Percentiles rank a stretch among this genome's conserved stretches.
Evolutionary conservation across 306 rosid genomes (phyloP).

Genomic region (Glycine latifolia): DNA sequence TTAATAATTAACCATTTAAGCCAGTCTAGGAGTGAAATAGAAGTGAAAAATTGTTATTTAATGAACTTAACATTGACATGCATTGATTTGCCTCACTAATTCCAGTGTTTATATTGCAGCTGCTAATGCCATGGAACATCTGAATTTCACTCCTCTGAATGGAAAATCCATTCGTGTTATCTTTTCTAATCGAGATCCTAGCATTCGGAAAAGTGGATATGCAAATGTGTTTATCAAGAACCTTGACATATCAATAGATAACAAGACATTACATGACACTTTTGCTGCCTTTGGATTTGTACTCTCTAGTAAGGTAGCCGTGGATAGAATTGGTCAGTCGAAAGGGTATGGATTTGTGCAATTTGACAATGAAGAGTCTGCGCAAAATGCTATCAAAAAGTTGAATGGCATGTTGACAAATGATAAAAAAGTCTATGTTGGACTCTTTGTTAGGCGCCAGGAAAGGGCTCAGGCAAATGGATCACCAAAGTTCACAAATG

Average conservation of each 20-base stretch:
- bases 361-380: conserved; percentile 2
- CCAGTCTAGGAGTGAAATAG: too few species aligned
- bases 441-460: conserved; percentile 7
- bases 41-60: too few species aligned
- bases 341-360: conserved; percentile 39
- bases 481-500: conserved; percentile 31
- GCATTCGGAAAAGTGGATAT: conserved; percentile 27
- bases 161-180: conserved; percentile 26
- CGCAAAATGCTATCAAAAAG: conserved; percentile 27
- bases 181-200: conserved; percentile 39
- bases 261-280: conserved; percentile 28
- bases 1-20: too few species aligned
- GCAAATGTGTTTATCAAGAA: conserved; percentile 37
- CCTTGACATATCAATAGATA: conserved; percentile 9
- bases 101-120: conserved; percentile 3
- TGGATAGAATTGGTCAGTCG: neutral
- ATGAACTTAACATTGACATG: too few species aligned
- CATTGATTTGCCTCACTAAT: too few species aligned
- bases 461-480: conserved; percentile 7
- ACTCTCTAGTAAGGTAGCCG: conserved; percentile 17
- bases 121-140: conserved; percentile 13
- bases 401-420: conserved; percentile 34
- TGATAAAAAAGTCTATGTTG: conserved; percentile 28
- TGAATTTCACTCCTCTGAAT: conserved; percentile 31
- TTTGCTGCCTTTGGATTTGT: conserved; percentile 37